phyloP scores from a whole-genome alignment of 2,329 filamentous ascomycete genomes.

The Aspergillus aculeatus region DNA sequence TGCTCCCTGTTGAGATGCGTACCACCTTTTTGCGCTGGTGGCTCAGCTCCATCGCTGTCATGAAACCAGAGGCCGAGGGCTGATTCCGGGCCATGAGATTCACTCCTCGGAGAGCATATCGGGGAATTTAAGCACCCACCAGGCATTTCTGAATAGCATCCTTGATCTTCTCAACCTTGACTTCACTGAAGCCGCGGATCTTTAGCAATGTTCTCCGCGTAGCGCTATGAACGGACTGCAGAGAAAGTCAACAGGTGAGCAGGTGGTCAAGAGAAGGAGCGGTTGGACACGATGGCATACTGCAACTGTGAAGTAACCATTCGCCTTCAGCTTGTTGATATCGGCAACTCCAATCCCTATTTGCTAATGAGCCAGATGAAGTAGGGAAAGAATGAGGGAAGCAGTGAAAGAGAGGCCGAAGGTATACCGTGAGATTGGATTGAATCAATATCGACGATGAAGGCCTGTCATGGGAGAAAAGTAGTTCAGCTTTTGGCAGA shows the following conservation, averaged over 20 bases:
- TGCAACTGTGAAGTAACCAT: conserved; percentile 63
- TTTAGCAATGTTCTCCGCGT: conserved; percentile 61
- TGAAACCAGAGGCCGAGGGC: conserved; percentile 61
- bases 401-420: not conserved
- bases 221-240: conserved; percentile 58
- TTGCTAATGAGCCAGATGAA: not conserved
- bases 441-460: conserved; percentile 65
- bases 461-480: conserved; percentile 41
- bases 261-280: conserved; percentile 17
- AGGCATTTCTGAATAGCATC: conserved; percentile 63
- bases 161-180: conserved; percentile 70
- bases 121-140: conserved; percentile 36
- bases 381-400: not conserved
- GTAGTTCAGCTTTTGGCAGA: not conserved
- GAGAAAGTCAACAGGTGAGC: not conserved
- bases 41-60: conserved; percentile 64
- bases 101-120: not conserved
- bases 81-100: conserved; percentile 27
- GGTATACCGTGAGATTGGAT: conserved; percentile 62
- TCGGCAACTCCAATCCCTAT: conserved; percentile 63
- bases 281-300: conserved; percentile 35
- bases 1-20: conserved; percentile 68
- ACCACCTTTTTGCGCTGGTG: conserved; percentile 63
- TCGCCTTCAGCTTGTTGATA: conserved; percentile 63
- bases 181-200: conserved; percentile 69